Conservation (phyloP, 495 filamentous ascomycete species). For the Amphirosellinia nigrospora region DNA sequence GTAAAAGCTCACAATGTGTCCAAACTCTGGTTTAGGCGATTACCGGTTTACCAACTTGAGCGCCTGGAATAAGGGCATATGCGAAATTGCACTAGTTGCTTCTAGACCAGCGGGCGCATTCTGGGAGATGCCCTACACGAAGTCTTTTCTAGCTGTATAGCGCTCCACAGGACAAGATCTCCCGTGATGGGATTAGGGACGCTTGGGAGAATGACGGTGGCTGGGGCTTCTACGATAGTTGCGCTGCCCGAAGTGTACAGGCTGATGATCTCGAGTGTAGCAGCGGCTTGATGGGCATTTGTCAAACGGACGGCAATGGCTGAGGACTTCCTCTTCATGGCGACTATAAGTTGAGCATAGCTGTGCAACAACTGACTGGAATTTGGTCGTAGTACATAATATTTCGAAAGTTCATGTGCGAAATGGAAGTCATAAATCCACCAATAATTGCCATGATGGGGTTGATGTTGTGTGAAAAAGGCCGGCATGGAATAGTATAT, state of each 20-base stretch:
- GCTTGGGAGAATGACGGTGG: conserved; percentile 18
- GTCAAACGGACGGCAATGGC: not conserved
- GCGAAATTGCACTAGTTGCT: conserved; percentile 28
- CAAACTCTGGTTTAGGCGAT: conserved; percentile 15
- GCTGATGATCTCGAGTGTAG: conserved; percentile 11
- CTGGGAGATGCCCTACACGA: conserved; percentile 21
- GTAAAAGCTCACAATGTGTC: conserved; percentile 18
- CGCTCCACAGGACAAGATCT: conserved; percentile 21
- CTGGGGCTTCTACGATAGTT: conserved; percentile 21
- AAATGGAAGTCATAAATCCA: conserved; percentile 11
- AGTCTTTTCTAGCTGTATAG: conserved; percentile 24
- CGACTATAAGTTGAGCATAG: not conserved
- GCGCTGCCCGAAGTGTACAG: conserved; percentile 9
- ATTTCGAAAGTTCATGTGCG: not conserved
- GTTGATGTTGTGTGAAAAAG: not conserved
- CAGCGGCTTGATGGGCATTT: not conserved
- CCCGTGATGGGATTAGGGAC: conserved; percentile 19
- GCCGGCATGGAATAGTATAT: not conserved
- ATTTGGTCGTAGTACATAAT: not conserved
- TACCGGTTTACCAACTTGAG: conserved; percentile 4
- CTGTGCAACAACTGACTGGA: not conserved
- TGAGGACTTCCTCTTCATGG: not conserved
- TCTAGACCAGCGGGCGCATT: conserved; percentile 19
- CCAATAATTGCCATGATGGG: not conserved
- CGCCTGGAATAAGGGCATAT: conserved; percentile 18